Base-by-base conservation (phyloP, 768 basidiomycete genomes). In the Lactifluus piperatus region DNA sequence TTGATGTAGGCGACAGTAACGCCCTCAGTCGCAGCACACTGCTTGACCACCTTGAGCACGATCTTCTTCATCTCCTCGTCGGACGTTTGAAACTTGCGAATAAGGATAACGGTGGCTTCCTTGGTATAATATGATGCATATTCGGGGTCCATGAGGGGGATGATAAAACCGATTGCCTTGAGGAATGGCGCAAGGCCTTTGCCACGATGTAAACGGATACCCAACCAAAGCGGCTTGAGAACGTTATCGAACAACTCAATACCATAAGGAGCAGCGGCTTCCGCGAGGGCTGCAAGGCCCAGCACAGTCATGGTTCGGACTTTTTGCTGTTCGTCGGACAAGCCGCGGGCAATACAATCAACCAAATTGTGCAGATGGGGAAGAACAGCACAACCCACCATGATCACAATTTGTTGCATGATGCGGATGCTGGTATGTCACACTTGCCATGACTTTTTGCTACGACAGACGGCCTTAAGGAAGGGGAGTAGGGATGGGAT, bases 1-100 rank as follows among this genome's bases (percentile, higher is more conserved):
- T 93, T 95, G 70, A 99, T 95, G 72, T 97, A 99, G 41, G n/a
- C n/a, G n/a, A n/a, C n/a, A n/a, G n/a, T n/a, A n/a, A n/a, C n/a
- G n/a, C n/a, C n/a, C n/a, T n/a, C n/a, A n/a, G n/a, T n/a, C n/a
- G n/a, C n/a, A n/a, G n/a, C n/a, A n/a, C n/a, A n/a, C n/a, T n/a
- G n/a, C n/a, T n/a, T n/a, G n/a, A n/a, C n/a, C n/a, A n/a, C n/a
- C n/a, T n/a, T n/a, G n/a, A n/a, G n/a, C n/a, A 99, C 97, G 65
- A 98, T 98, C 79, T 98, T 95, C 82, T 98, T 95, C 97, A 99
- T 99, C 78, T 99, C 97, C 72, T 99, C 97, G 71, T 99, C 97
- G 9, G 95, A 95, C 5, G 94, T 97, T 71, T 95, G 94, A n/a
- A n/a, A n/a, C n/a, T n/a, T n/a, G n/a, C n/a, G n/a, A n/a, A n/a